phyloP scores from a whole-genome alignment of 2,329 filamentous ascomycete species.

The Alternaria brassicae region DNA sequence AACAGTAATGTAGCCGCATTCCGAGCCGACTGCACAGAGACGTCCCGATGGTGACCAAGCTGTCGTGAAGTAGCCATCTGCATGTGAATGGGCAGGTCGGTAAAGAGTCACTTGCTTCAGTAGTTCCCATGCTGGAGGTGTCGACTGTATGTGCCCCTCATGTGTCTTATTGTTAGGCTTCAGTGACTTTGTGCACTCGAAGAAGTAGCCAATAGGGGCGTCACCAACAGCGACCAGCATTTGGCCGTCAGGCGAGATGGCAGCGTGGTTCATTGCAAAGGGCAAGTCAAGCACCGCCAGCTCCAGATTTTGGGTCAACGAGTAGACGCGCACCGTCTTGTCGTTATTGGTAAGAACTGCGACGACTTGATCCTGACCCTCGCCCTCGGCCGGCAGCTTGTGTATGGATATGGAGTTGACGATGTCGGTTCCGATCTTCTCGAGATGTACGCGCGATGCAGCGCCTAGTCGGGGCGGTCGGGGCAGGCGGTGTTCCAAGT shows the following conservation, averaged over 20 bases:
- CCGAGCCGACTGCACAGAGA: slow-evolving; percentile 78
- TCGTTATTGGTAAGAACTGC: slow-evolving; percentile 90
- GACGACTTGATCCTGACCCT: slow-evolving; percentile 65
- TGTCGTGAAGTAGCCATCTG: slow-evolving; percentile 73
- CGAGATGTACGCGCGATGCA: slow-evolving; percentile 56
- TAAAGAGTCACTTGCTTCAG: slow-evolving; percentile 53
- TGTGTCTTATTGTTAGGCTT: slow-evolving; percentile 35
- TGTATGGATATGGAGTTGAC: slow-evolving; percentile 73
- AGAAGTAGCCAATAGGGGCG: slow-evolving; percentile 84
- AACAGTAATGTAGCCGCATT: slow-evolving; percentile 80
- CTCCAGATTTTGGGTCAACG: slow-evolving; percentile 71
- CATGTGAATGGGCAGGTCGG: slow-evolving; percentile 46
- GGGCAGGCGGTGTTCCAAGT: slow-evolving; percentile 48
- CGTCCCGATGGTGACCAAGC: slow-evolving; percentile 76
- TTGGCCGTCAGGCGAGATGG: slow-evolving; percentile 88
- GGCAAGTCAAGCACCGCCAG: slow-evolving; percentile 76
- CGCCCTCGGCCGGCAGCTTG: slow-evolving; percentile 54
- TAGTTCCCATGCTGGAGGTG: slow-evolving; percentile 51
- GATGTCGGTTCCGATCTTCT: slow-evolving; percentile 68
- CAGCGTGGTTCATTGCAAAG: slow-evolving; percentile 89
- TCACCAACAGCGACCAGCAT: slow-evolving; percentile 86
- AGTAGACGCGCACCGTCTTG: slow-evolving; percentile 84
- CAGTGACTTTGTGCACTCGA: slow-evolving; percentile 61
- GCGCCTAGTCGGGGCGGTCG: slow-evolving; percentile 50
- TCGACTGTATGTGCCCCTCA: slow-evolving; percentile 29